Evolutionary conservation across 2,329 filamentous ascomycete species (phyloP), one percentile per base, ranked within the genome.

Genomic region (Aspergillus unguis): DNA sequence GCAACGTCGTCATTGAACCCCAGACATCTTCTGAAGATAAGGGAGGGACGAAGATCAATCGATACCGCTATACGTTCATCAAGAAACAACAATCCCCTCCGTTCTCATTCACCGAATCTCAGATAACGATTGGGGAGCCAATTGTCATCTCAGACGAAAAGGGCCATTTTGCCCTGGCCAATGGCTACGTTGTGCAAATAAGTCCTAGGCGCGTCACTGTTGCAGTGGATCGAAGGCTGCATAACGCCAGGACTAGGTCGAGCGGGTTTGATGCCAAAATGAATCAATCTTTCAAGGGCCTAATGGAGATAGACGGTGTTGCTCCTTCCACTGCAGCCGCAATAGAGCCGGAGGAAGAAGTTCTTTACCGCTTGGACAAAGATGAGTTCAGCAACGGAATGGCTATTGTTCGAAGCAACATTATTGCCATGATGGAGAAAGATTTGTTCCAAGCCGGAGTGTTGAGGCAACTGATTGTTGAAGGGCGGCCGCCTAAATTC

Each of bases 381-480:
- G 94, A 99, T 64, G 94, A 99, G 66, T 99, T 99, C 71, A 95
- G 90, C 72, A 97, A 95, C 64, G 94, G 94, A 52, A 95, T 99
- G 90, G 91, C 94, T 3, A 87, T 88, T 29, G 89, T 96, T 42
- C 85, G 94, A 48, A 96, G 96, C 72, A 99, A 97, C 62, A 80
- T 99, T 1, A 84, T 97, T 31, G 89, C 92, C 60, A 83, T 96
- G 63, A 97, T 99, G 92, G 84, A 89, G 37, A 85, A 91, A 59
- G 83, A 84, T 40, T 77, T 86, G 1, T 86, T 84, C 61, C 86
- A 86, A 44, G 85, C 89, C 23, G 78, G 80, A 43, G 80, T 91
- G 63, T 83, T 95, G 33, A 85, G 92, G 51, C 81, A 84, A 25
- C 78, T 97, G 35, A 87, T 97, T 37, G 85, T 97, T 6, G 90